Base-by-base conservation (phyloP, 2,329 filamentous ascomycete genomes). In the Aspergillus pseudotamarii region DNA sequence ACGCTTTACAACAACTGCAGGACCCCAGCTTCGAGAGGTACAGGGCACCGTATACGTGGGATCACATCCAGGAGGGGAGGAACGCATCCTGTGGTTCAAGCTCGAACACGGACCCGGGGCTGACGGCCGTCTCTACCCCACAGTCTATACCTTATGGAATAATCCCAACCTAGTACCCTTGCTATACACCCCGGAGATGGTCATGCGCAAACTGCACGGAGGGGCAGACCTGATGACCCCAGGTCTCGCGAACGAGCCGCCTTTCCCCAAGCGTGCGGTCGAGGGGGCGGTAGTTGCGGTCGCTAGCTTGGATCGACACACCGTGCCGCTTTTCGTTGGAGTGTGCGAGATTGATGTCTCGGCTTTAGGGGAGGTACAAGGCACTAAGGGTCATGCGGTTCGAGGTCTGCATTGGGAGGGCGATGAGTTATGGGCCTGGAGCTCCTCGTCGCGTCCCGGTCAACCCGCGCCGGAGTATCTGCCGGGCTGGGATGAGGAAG, bases 201-300 rank as follows among this genome's bases (percentile, higher is more conserved):
- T 87, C 28, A 84, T 90, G 71, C 81, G 84, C 64, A 90, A 90
- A 75, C 77, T 91, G 10, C 85, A 85, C 62, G 83, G 84, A 9
- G 89, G 89, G 4, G 88, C 89, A 23, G 88, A 90, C 74, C 78
- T 91, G 55, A 91, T 91, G 89, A 89, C 85, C 1, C 89, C 89
- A 2, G 89, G 89, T 10, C 76, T 91, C 16, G 84, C 88, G 32
- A 83, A 85, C 58, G 88, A 88, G 1, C 87, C 88, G 12, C 88
- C 88, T 2, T 91, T 90, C 70, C 86, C 88, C 4, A 69, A 78
- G 41, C 80, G 80, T 54, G 88, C 88, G 2, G 85, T 81, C 58
- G 86, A 86, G 70, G 87, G 85, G 2, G 80, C 86, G 4, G 77
- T 90, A 30, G 87, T 89, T n/a, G 88, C 86, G 3, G 83, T 91